These are phyloP conservation scores for Thozetella sp. DNA, from an alignment of 495 filamentous ascomycete genomes.

Conservation along the genomic window DNA sequence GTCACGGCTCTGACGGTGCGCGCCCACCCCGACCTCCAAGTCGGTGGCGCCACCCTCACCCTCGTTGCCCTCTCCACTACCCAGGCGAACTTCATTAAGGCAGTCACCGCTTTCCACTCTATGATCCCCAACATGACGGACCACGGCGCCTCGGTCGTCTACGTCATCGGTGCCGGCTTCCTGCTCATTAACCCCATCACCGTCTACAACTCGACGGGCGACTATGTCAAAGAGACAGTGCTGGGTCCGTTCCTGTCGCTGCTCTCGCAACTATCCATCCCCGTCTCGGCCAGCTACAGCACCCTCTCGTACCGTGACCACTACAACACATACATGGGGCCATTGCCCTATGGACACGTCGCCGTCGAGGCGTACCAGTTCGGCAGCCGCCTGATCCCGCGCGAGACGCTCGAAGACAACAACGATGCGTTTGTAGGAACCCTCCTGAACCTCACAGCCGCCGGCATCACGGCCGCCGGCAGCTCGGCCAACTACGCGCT, in stretches of 20 bases:
- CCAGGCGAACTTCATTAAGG: conserved; percentile 14
- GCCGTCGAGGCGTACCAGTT: conserved; percentile 46
- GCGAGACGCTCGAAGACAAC: conserved; percentile 37
- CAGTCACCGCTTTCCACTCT: conserved; percentile 30
- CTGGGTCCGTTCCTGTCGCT: conserved; percentile 21
- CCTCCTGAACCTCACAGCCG: conserved; percentile 44
- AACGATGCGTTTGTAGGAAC: conserved; percentile 32
- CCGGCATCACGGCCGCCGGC: conserved; percentile 43
- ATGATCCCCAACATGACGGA: conserved; percentile 47
- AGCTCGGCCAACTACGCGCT: conserved; percentile 25
- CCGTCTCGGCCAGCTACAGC: conserved; percentile 33
- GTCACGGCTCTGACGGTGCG: conserved; percentile 48
- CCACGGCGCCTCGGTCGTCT: conserved; percentile 53
- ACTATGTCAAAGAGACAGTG: conserved; percentile 26
- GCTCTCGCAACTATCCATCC: conserved; percentile 2
- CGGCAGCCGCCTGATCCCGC: conserved; percentile 60
- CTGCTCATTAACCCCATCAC: conserved; percentile 42
- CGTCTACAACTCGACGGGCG: conserved; percentile 28
- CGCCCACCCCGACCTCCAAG: conserved; percentile 26
- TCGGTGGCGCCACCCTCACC: conserved; percentile 17
- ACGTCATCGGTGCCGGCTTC: conserved; percentile 42
- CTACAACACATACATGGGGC: conserved; percentile 37
- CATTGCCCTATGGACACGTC: conserved; percentile 29
- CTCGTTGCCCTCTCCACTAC: conserved; percentile 14
- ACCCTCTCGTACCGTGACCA: conserved; percentile 37